Percentiles rank a stretch among this genome's conserved stretches.
Evolutionary conservation across 176 grass and related monocot species (phyloP).

Genomic region (Pontederia crassipes): DNA sequence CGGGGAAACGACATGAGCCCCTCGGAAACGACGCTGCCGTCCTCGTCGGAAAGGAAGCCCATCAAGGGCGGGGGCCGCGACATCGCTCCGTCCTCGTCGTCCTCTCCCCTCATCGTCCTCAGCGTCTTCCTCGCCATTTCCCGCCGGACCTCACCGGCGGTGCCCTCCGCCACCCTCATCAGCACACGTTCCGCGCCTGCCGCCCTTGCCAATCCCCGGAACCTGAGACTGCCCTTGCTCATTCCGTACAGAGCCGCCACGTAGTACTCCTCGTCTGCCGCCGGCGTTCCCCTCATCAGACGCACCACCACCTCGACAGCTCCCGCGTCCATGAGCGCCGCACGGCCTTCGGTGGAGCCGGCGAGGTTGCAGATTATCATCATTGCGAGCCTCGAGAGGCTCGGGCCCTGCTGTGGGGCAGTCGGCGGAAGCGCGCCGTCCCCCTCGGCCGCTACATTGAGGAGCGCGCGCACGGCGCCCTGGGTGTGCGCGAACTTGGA

Average conservation of each 20-base stretch:
- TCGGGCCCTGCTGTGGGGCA: slow-evolving; percentile 18
- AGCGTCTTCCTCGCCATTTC: slow-evolving; percentile 63
- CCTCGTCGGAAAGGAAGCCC: slow-evolving; percentile 15
- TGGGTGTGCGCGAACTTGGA: slow-evolving; percentile 61
- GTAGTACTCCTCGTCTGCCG: slow-evolving; percentile 58
- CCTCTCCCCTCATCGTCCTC: slow-evolving; percentile 53
- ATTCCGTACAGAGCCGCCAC: slow-evolving; percentile 50
- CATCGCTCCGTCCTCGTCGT: slow-evolving; percentile 21
- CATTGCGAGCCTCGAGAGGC: slow-evolving; percentile 40
- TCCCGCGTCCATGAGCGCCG: slow-evolving; percentile 62
- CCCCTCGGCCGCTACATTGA: slow-evolving; percentile 23
- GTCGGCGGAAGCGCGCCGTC: slow-evolving; percentile 12
- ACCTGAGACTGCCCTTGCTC: slow-evolving; percentile 62
- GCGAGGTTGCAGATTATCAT: slow-evolving; percentile 73
- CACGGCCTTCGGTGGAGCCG: slow-evolving; percentile 45
- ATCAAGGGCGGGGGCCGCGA: neutral
- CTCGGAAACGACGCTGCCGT: slow-evolving; percentile 45
- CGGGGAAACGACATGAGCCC: slow-evolving; percentile 39
- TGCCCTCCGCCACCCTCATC: slow-evolving; percentile 34
- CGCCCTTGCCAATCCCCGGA: slow-evolving; percentile 60
- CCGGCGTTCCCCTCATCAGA: slow-evolving; percentile 31
- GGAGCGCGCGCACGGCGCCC: slow-evolving; percentile 48
- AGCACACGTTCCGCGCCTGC: slow-evolving; percentile 49
- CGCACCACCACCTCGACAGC: slow-evolving; percentile 36
- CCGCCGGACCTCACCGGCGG: slow-evolving; percentile 24